Evolutionary conservation across 1,284 basidiomycete genomes (phyloP), one percentile per base, ranked within the genome.

Genomic region (Singerocomus inundabilis): DNA sequence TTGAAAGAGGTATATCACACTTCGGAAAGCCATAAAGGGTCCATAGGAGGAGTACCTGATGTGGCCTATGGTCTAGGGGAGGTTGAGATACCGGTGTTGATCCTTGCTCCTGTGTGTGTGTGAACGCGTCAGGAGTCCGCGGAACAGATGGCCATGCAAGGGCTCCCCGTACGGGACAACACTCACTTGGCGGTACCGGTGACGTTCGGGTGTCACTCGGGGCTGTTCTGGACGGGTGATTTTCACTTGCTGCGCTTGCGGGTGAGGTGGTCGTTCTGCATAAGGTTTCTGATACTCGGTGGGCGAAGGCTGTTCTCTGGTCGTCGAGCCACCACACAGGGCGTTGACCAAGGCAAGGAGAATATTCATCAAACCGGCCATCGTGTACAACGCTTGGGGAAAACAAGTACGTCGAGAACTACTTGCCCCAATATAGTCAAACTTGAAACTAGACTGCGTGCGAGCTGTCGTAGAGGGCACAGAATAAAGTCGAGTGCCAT

Each of bases 311-410:
- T 40, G 48, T 29, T 65, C 57, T 46, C 39, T 36, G 5, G 52
- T 51, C 16, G 48, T 45, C 16, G 63, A 52, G 28, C 57, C 36
- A 54, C 64, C 59, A 31, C 68, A 70, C 32, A 66, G 29, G 16
- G 43, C 36, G 2, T 42, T 59, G 5, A 49, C 63, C n/a, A 66
- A 41, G 30, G 57, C 48, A 32, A 55, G 64, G 16, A 66, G 42
- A 29, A 67, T 32, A 33, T 70, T 62, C 52, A 65, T 47, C 2
- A 66, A 49, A 4, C 61, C 51, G 38, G 41, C 53, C 66, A 65
- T 64, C 32, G 29, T 18, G 18, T 24, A 18, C 15, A 11, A 46
- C 15, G 39, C 8, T 28, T 2, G 6, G 13, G 5, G 8, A n/a
- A 34, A 24, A 5, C 8, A 46, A 25, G 15, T 18, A 6, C 11